Conservation (phyloP, 129 eudicot genomes). For the Escallonia herrerae region DNA sequence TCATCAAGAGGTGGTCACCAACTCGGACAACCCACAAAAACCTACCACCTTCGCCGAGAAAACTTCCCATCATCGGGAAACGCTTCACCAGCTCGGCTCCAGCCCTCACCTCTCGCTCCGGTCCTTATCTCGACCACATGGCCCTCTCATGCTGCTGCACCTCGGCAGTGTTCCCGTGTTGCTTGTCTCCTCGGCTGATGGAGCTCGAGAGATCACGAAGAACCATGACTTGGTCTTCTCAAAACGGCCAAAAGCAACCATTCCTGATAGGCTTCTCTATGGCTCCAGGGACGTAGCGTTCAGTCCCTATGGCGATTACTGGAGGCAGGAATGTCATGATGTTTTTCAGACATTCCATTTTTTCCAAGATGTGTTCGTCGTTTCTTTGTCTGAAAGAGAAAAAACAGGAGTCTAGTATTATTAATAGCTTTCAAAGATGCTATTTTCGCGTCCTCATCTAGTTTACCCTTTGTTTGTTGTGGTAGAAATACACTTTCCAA, state of each 20-base stretch:
- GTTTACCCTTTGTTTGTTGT: no score
- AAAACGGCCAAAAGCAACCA: conserved; percentile 1
- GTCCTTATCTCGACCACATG: conserved; percentile 7
- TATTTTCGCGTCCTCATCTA: no score
- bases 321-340: conserved; percentile 1
- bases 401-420: no score
- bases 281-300: not conserved
- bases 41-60: conserved; percentile 21
- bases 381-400: no score
- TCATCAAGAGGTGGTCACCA: conserved; percentile 10
- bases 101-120: conserved; percentile 17
- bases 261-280: not conserved
- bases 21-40: conserved; percentile 5
- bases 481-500: no score
- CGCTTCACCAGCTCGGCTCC: conserved; percentile 16
- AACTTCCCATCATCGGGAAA: conserved; percentile 19
- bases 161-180: conserved; percentile 11
- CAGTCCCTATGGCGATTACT: conserved; percentile 16
- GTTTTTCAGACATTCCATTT: no score
- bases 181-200: conserved; percentile 14
- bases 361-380: conserved; percentile 9
- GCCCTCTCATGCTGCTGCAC: conserved; percentile 18
- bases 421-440: no score
- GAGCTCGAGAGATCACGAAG: conserved; percentile 14
- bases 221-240: conserved; percentile 14